Evolutionary conservation across 352 stramenopile genomes (phyloP), one percentile per base, ranked within the genome.

Genomic region (Phytophthora sp.): DNA sequence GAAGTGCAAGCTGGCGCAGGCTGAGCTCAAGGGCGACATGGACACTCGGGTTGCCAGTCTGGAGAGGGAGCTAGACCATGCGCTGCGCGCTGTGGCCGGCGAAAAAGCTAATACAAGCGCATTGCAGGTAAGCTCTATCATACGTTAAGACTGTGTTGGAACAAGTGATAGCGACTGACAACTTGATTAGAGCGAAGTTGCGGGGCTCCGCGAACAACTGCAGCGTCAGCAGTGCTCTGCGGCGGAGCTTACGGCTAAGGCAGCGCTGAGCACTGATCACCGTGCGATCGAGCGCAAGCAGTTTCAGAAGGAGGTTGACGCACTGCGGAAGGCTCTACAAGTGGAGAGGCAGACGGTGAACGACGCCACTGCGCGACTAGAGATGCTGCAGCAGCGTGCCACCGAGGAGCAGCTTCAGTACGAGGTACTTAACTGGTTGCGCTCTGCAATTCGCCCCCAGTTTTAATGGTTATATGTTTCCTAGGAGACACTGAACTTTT

Each of bases 251-350:
- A n/a, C 53, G 0, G 51, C 68, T 15, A 75, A 68, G 18, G 62
- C 71, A 45, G 53, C 58, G n/a, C n/a, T n/a, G n/a, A n/a, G n/a
- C n/a, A n/a, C n/a, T n/a, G n/a, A n/a, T n/a, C n/a, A n/a, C n/a
- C n/a, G n/a, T n/a, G n/a, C n/a, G n/a, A n/a, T n/a, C 4, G 74
- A 86, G 52, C 63, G 63, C 9, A 46, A 51, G 24, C 52, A 77
- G 26, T 69, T 76, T 46, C 44, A 77, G 18, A 68, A 74, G 29
- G 59, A 86, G 33, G 15, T 68, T 7, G 36, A 35, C 16, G 30
- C 20, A 13, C 31, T 77, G 23, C 63, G 52, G 7, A 30, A 30
- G 0, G 51, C 47, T 24, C 50, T 81, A 33, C 44, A 52, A 21
- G 16, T n/a, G 16, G 57, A 76, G 41, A 63, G 60, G 16, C 20